Conservation (phyloP, 179 eudicot species). For the Spergularia azorica region DNA sequence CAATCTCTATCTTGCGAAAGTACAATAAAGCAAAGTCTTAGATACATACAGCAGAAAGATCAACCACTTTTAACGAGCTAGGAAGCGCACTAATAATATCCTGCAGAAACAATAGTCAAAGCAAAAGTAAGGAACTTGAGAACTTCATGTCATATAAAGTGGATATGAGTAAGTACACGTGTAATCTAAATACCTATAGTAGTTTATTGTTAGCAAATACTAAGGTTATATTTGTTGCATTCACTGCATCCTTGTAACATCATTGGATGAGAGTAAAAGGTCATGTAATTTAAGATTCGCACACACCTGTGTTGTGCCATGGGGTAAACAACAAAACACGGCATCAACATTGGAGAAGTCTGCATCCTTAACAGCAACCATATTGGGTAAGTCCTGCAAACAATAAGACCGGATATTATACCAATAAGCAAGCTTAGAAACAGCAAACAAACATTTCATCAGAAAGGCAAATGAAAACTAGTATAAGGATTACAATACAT, state of each 20-base stretch:
- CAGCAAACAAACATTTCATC: background rate
- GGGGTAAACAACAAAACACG: slow-evolving; percentile 97
- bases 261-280: background rate
- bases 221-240: background rate
- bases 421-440: background rate
- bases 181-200: background rate
- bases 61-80: slow-evolving; percentile 74
- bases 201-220: background rate
- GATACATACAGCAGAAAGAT: slow-evolving; percentile 84
- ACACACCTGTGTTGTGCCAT: slow-evolving; percentile 91
- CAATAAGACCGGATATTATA: background rate
- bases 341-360: slow-evolving; percentile 87
- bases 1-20: background rate
- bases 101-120: slow-evolving; percentile 37
- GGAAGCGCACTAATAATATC: slow-evolving; percentile 90
- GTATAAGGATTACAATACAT: slow-evolving; percentile 16
- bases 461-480: background rate
- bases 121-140: background rate
- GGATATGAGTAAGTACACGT: background rate
- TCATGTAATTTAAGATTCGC: slow-evolving; percentile 1
- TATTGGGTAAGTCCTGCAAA: slow-evolving; percentile 72
- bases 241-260: background rate
- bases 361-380: slow-evolving; percentile 88
- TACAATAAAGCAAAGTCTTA: background rate
- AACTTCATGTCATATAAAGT: slow-evolving; percentile 3